Evolutionary conservation across 164 flowering plant genomes (phyloP).

Genomic region (Kingdonia uniflora): DNA sequence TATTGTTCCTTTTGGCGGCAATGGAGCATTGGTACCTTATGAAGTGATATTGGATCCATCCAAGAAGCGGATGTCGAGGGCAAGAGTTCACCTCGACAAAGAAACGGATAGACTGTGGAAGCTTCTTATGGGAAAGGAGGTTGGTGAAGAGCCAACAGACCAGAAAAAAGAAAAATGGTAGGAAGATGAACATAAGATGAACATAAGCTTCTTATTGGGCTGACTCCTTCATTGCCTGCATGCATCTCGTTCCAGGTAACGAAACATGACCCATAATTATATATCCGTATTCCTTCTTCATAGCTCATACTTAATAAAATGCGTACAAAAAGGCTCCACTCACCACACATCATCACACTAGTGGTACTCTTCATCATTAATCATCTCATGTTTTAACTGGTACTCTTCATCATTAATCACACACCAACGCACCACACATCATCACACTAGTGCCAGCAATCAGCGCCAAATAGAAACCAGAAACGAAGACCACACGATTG

Average conservation of each 20-base stretch:
- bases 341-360: too few relatives aligned
- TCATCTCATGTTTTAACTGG: too few relatives aligned
- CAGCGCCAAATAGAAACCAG: too few relatives aligned
- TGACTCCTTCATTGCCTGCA: slow-evolving; percentile 38
- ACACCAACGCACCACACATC: too few relatives aligned
- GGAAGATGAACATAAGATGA: slow-evolving; percentile 32
- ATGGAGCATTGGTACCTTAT: slow-evolving; percentile 38
- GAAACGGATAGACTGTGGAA: slow-evolving; percentile 65
- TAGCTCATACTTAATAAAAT: too few relatives aligned
- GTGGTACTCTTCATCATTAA: too few relatives aligned
- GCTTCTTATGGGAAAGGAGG: slow-evolving; percentile 50
- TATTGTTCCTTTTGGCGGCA: slow-evolving; percentile 43
- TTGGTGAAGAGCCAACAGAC: slow-evolving; percentile 26
- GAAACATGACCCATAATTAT: too few relatives aligned
- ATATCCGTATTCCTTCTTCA: too few relatives aligned
- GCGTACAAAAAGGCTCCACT: too few relatives aligned
- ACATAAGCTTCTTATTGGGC: slow-evolving; percentile 36
- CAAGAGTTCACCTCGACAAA: slow-evolving; percentile 58
- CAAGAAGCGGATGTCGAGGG: slow-evolving; percentile 38
- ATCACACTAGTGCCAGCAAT: too few relatives aligned
- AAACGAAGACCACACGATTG: too few relatives aligned
- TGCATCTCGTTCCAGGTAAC: slow-evolving; percentile 66
- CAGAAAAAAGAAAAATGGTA: slow-evolving; percentile 38
- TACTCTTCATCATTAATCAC: too few relatives aligned
- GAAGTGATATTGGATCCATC: slow-evolving; percentile 23